These are phyloP conservation scores for Phlyctochytrium arcticum DNA, from an alignment of 192 early-diverging fungal species.

Conservation along the genomic window DNA sequence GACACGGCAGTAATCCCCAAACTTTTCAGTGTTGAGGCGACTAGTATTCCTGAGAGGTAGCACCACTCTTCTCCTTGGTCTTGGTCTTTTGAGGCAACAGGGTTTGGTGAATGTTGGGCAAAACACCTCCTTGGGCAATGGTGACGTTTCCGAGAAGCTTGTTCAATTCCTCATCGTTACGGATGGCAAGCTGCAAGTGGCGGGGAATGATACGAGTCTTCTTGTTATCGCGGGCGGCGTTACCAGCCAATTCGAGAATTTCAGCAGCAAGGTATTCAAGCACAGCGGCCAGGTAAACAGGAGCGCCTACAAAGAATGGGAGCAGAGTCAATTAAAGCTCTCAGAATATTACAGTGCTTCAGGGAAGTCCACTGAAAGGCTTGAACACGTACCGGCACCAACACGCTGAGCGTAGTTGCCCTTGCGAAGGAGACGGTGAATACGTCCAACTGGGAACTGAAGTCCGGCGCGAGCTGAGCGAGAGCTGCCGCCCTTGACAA, in stretches of 20 bases:
- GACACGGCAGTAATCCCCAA: no score
- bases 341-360: neutral
- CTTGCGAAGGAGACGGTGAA: constrained; percentile 82
- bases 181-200: constrained; percentile 86
- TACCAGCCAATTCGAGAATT: constrained; percentile 89
- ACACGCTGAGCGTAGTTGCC: constrained; percentile 87
- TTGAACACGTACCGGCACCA: constrained; percentile 50
- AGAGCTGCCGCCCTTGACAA: constrained; percentile 43
- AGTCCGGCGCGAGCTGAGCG: constrained; percentile 83
- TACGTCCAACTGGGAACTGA: constrained; percentile 89
- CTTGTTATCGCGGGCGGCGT: constrained; percentile 83
- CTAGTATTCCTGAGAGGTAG: constrained; percentile 5
- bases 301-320: constrained; percentile 65
- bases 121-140: constrained; percentile 90
- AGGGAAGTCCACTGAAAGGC: neutral
- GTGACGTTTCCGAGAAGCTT: constrained; percentile 76
- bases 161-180: constrained; percentile 88
- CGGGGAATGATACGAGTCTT: constrained; percentile 84
- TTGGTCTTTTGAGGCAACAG: constrained; percentile 75
- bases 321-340: no score
- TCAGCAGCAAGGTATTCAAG: constrained; percentile 89
- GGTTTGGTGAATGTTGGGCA: constrained; percentile 82
- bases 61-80: constrained; percentile 1
- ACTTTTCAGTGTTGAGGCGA: no score
- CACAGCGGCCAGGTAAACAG: constrained; percentile 87